These are phyloP conservation scores for Microbotryomycetes sp. DNA, from an alignment of 1,284 basidiomycete species.

Conservation along the genomic window DNA sequence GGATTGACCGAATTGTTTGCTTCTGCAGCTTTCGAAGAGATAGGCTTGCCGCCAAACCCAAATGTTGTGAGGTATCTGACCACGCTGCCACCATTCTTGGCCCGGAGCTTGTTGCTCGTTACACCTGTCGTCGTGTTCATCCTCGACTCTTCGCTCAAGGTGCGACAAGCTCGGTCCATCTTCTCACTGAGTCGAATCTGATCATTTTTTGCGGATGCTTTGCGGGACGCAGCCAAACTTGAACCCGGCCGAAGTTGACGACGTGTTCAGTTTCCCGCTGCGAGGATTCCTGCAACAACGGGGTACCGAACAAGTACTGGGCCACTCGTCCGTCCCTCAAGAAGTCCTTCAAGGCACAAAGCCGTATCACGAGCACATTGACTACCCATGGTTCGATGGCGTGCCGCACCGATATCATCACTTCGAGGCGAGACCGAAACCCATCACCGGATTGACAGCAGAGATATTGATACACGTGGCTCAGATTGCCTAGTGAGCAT, in stretches of 20 bases:
- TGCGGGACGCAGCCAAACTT: constrained; percentile 29
- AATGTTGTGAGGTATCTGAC: constrained; percentile 29
- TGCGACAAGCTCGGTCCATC: background rate
- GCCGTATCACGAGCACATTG: constrained; percentile 28
- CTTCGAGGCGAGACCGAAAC: constrained; percentile 27
- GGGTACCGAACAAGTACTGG: background rate
- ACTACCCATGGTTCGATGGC: constrained; percentile 28
- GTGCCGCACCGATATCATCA: constrained; percentile 28
- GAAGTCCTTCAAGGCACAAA: constrained; percentile 4
- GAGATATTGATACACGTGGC: constrained; percentile 32
- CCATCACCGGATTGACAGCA: constrained; percentile 27
- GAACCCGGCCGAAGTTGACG: constrained; percentile 28
- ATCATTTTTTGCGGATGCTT: background rate
- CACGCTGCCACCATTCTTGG: constrained; percentile 30
- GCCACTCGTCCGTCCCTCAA: constrained; percentile 5
- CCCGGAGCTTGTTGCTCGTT: constrained; percentile 31
- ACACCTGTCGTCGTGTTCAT: constrained; percentile 30
- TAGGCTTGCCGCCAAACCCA: constrained; percentile 32
- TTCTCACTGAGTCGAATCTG: background rate
- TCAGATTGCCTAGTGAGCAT: constrained; percentile 29
- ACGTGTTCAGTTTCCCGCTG: constrained; percentile 34
- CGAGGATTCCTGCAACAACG: constrained; percentile 24
- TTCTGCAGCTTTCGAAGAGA: constrained; percentile 32
- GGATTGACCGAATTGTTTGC: too few relatives aligned
- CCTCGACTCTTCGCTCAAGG: constrained; percentile 24